phyloP scores from a whole-genome alignment of 768 basidiomycete species.

The Tulasnella sp. region DNA sequence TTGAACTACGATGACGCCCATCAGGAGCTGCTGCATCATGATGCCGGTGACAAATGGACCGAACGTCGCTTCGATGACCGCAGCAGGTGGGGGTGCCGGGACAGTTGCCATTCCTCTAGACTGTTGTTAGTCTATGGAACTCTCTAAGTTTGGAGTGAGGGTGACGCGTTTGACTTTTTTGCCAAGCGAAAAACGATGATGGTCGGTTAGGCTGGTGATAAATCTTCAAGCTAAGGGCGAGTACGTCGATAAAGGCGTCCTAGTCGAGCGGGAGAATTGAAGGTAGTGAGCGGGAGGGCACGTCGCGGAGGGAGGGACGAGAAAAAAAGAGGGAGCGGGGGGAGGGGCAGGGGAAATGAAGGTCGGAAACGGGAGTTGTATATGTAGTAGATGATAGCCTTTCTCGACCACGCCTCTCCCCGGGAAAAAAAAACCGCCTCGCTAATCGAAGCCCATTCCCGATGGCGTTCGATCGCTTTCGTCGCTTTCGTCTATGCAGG shows the following conservation, averaged over 20 bases:
- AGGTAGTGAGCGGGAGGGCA: neutral
- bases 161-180: neutral
- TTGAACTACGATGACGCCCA: constrained; percentile 8
- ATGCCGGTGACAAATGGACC: constrained; percentile 12
- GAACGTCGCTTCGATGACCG: neutral
- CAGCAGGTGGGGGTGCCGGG: neutral
- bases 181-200: neutral
- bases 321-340: neutral
- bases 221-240: neutral
- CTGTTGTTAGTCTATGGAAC: neutral
- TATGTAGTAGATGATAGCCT: neutral
- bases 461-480: too few species aligned
- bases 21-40: constrained; percentile 12
- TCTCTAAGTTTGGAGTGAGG: neutral
- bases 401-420: neutral
- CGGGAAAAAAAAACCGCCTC: neutral
- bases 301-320: neutral
- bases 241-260: neutral
- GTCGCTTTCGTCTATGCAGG: neutral
- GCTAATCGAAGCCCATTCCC: too few species aligned
- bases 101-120: neutral
- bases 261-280: neutral
- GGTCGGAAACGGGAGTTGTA: neutral
- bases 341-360: neutral
- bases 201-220: neutral